Evolutionary conservation across 805 yeast genomes (phyloP).

Genomic region (Blastobotrys robertii): DNA sequence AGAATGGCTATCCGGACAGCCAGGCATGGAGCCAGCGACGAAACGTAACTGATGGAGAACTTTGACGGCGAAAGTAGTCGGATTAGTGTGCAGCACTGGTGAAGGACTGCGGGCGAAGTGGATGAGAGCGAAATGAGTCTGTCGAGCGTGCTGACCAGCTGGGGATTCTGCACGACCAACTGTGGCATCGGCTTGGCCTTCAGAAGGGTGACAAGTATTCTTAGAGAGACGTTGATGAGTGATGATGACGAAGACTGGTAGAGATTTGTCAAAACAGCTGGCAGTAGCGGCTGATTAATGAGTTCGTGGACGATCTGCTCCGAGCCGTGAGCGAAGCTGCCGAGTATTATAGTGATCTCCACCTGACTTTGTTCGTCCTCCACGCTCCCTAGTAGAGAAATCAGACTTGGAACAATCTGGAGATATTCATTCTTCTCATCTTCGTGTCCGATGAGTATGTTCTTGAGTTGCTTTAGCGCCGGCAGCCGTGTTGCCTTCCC

Average conservation of each 20-base stretch:
- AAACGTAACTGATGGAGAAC: constrained; percentile 4
- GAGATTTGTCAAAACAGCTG: constrained; percentile 6
- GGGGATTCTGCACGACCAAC: constrained; percentile 9
- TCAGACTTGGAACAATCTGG: constrained; percentile 7
- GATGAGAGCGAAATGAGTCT: constrained; percentile 6
- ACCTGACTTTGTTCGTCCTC: not conserved
- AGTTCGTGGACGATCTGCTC: constrained; percentile 9
- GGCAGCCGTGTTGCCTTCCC: constrained; percentile 7
- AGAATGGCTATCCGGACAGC: constrained; percentile 10
- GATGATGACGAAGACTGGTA: constrained; percentile 3
- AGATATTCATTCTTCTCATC: constrained; percentile 22
- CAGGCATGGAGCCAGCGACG: constrained; percentile 11
- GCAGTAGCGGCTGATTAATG: constrained; percentile 12
- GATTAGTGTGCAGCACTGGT: constrained; percentile 12
- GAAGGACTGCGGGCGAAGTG: constrained; percentile 9
- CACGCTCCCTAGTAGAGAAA: not conserved
- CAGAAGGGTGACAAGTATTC: constrained; percentile 13
- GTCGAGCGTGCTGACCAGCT: constrained; percentile 9
- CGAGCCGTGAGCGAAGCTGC: constrained; percentile 25
- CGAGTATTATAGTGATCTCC: constrained; percentile 21
- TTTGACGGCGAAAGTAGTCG: constrained; percentile 8
- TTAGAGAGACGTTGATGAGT: constrained; percentile 7
- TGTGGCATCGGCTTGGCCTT: constrained; percentile 9
- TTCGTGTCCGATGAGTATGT: constrained; percentile 26
- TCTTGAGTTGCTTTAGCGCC: constrained; percentile 21